These are phyloP conservation scores for Myxozyma melibiosi DNA, from an alignment of 805 yeast genomes.

Conservation along the genomic window DNA sequence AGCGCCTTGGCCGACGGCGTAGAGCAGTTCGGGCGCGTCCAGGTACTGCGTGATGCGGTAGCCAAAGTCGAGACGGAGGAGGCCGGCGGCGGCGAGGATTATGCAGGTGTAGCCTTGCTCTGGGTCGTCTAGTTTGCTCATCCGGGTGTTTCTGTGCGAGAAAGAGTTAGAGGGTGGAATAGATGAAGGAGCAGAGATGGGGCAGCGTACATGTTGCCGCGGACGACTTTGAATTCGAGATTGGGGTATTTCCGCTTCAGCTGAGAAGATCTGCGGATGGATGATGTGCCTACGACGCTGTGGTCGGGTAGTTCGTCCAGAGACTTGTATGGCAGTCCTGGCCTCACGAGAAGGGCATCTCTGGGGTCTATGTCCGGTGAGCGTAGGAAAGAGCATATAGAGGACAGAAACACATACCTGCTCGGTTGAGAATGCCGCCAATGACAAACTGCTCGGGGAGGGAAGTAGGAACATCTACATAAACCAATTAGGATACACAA, in stretches of 20 bases:
- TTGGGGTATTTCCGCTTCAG: constrained; percentile 75
- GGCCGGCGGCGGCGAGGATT: constrained; percentile 90
- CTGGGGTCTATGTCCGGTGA: constrained; percentile 56
- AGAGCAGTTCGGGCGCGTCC: constrained; percentile 78
- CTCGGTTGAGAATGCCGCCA: constrained; percentile 83
- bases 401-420: constrained; percentile 38
- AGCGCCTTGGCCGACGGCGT: constrained; percentile 99
- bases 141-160: constrained; percentile 60
- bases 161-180: too few relatives aligned
- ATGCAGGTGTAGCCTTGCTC: constrained; percentile 60
- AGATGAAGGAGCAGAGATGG: too few relatives aligned
- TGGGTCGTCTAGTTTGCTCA: constrained; percentile 75
- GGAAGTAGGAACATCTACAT: constrained; percentile 64
- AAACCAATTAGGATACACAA: constrained; percentile 9
- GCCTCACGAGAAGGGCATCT: constrained; percentile 82
- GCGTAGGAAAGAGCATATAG: not conserved
- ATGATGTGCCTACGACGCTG: constrained; percentile 89
- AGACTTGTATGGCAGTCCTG: constrained; percentile 61
- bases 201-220: constrained; percentile 69
- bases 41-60: constrained; percentile 73
- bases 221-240: constrained; percentile 74
- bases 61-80: constrained; percentile 70
- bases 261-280: constrained; percentile 92
- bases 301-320: constrained; percentile 81
- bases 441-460: constrained; percentile 87